Percentiles rank a stretch among this genome's conserved stretches.
phyloP scores from a whole-genome alignment of 1,284 basidiomycete genomes.

The Puccinia hordei region DNA sequence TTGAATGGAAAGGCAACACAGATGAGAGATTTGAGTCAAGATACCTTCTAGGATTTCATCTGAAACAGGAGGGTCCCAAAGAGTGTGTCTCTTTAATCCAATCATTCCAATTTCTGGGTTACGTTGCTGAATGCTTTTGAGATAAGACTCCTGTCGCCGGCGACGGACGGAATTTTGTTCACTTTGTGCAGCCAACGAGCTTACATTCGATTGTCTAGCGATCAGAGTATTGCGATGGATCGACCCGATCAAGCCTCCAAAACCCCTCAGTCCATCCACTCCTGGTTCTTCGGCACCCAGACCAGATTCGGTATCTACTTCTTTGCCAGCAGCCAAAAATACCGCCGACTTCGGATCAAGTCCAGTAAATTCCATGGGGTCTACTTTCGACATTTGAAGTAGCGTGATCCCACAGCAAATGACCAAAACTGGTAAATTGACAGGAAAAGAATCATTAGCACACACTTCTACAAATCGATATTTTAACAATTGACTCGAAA shows the following conservation, averaged over 20 bases:
- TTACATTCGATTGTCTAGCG: conserved; percentile 51
- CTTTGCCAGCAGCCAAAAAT: conserved; percentile 34
- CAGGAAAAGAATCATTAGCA: background rate
- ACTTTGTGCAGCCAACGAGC: conserved; percentile 53
- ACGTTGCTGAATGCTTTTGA: background rate
- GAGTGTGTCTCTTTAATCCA: conserved; percentile 24
- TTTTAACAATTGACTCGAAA: conserved; percentile 59
- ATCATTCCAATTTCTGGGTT: conserved; percentile 27
- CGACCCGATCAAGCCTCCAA: conserved; percentile 58
- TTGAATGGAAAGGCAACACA: background rate
- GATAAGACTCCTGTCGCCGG: conserved; percentile 15
- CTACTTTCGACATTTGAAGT: conserved; percentile 86
- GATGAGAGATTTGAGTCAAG: background rate
- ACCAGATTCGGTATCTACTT: conserved; percentile 29
- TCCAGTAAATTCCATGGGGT: conserved; percentile 55
- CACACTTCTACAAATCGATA: conserved; percentile 64
- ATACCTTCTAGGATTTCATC: conserved; percentile 25
- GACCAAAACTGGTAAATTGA: conserved; percentile 55
- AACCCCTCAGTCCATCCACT: conserved; percentile 58
- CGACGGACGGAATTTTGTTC: conserved; percentile 11
- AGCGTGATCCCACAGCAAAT: conserved; percentile 78
- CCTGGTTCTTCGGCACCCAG: conserved; percentile 55
- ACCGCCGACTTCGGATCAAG: conserved; percentile 50
- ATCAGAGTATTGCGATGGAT: conserved; percentile 58
- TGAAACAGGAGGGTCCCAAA: conserved; percentile 38